Evolutionary conservation across 179 eudicot species (phyloP).

Genomic region (Vitellaria paradoxa): DNA sequence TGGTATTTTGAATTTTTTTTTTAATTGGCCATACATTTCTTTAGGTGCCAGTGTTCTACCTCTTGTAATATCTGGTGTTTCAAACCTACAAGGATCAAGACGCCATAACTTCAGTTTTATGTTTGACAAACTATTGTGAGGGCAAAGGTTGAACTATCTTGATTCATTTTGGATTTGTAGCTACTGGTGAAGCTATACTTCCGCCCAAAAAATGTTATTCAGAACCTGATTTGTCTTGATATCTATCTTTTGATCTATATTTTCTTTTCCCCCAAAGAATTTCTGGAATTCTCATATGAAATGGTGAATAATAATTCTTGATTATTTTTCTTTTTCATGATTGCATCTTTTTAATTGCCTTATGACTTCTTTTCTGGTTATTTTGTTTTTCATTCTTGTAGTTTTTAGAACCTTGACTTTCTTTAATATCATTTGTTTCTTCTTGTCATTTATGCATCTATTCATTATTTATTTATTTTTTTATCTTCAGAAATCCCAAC

Average conservation of each 20-base stretch:
- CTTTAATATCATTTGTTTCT: no score
- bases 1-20: background rate
- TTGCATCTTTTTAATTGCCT: constrained; percentile 5
- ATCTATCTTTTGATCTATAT: background rate
- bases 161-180: background rate
- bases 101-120: background rate
- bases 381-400: background rate
- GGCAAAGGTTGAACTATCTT: background rate
- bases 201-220: background rate
- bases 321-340: background rate
- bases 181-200: background rate
- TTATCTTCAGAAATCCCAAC: constrained; percentile 62
- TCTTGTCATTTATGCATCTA: background rate
- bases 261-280: background rate
- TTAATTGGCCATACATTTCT: no score
- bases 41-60: background rate
- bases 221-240: background rate
- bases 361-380: background rate
- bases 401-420: no score
- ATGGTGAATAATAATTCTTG: background rate
- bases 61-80: background rate
- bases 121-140: background rate
- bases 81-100: background rate
- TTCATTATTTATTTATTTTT: constrained; percentile 3
- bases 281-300: background rate